phyloP scores from a whole-genome alignment of 495 filamentous ascomycete genomes.

The Hypoxylon cercidicola region DNA sequence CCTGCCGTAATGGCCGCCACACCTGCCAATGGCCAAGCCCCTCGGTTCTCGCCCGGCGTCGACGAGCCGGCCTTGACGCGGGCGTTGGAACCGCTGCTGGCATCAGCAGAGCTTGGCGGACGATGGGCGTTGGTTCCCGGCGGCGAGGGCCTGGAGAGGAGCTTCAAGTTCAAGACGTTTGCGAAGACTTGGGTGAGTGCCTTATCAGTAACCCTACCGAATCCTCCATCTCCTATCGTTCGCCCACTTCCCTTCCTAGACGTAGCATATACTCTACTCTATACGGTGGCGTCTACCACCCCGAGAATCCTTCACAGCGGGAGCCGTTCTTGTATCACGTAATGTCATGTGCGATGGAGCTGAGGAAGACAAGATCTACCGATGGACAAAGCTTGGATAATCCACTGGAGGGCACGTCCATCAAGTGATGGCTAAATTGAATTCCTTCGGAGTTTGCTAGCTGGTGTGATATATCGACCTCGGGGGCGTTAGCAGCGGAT shows the following conservation, averaged over 20 bases:
- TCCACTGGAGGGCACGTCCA: background rate
- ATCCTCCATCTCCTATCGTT: constrained; percentile 9
- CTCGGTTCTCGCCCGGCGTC: constrained; percentile 47
- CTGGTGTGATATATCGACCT: constrained; percentile 25
- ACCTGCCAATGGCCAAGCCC: constrained; percentile 11
- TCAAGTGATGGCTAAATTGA: constrained; percentile 13
- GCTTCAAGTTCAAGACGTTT: constrained; percentile 72
- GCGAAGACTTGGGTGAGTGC: constrained; percentile 68
- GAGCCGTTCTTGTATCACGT: constrained; percentile 13
- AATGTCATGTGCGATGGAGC: background rate
- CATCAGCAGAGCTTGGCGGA: constrained; percentile 47
- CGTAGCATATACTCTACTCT: constrained; percentile 25
- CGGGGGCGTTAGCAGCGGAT: constrained; percentile 20
- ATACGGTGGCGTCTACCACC: constrained; percentile 10
- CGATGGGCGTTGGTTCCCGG: constrained; percentile 62
- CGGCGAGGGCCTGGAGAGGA: constrained; percentile 64
- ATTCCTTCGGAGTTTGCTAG: constrained; percentile 8
- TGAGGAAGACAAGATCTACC: constrained; percentile 17
- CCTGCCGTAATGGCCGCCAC: constrained; percentile 15
- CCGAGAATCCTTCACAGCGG: constrained; percentile 15
- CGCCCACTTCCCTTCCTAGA: background rate
- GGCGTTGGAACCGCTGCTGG: constrained; percentile 43
- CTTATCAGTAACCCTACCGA: background rate
- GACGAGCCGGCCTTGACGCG: constrained; percentile 41
- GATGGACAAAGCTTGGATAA: constrained; percentile 11